Evolutionary conservation across 2,329 filamentous ascomycete genomes (phyloP).

Genomic region (Myriosclerotinia scirpicola): DNA sequence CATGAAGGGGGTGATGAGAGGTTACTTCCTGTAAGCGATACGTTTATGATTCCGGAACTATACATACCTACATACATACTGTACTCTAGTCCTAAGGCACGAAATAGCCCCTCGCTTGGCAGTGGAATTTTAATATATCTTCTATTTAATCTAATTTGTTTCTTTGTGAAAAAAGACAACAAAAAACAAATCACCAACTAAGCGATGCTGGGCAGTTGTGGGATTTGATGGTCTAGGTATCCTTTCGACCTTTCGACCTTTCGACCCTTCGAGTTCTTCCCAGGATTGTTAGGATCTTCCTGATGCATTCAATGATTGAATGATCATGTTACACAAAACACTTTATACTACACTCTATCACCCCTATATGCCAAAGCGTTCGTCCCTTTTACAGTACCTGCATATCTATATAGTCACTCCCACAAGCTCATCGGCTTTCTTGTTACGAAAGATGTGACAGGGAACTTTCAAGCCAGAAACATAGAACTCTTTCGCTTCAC

Average conservation of each 20-base stretch:
- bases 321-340: background rate
- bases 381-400: background rate
- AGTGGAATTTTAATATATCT: conserved; percentile 4
- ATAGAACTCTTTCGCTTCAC: background rate
- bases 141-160: background rate
- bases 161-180: no score
- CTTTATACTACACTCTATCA: background rate
- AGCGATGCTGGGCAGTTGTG: background rate
- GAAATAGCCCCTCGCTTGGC: background rate
- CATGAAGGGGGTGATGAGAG: background rate
- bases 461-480: background rate
- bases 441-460: background rate
- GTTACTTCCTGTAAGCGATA: conserved; percentile 8
- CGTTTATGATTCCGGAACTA: no score
- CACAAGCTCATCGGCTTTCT: background rate
- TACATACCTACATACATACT: no score
- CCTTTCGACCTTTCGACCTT: no score
- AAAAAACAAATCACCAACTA: background rate
- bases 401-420: background rate
- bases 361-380: background rate
- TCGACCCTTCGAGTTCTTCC: background rate
- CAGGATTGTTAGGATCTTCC: background rate
- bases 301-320: background rate
- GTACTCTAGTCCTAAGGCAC: no score
- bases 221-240: no score